Base-by-base conservation (phyloP, 108 stramenopile genomes). In the Schizochytrium sp. region DNA sequence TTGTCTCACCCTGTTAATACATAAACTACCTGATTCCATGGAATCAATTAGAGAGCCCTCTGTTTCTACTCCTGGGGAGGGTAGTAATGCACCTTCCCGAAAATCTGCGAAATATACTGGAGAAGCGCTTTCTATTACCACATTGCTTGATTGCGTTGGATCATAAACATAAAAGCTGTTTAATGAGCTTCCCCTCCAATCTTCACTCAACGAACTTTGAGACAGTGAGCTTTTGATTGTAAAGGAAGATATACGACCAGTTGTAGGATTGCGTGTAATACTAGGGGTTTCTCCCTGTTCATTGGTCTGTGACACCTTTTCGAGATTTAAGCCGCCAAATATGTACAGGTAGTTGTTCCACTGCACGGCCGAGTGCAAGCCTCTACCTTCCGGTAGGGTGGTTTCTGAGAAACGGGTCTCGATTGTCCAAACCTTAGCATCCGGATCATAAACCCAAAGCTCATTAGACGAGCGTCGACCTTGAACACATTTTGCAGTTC, bases 81-180 rank as follows among this genome's bases (percentile, higher is more conserved):
- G 5, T 0, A 83, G 50, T 53, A 49, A 5, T 10, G 4, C 55
- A 53, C 76, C 76, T 10, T 55, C 53, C 8, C 10, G 5, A 2
- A 40, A 47, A 40, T 8, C 10, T 44, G 12, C 64, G 44, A 69
- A 69, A 44, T 38, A 8, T 8, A 83, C 17, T 28, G 49, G 50
- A 13, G 47, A 47, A 53, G 76, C 10, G 3, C 76, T 2, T 49
- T 83, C 3, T 10, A 83, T 53, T n/a, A 49, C 15, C 50, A 40
- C 50, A 13, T 19, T n/a, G 28, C 10, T 5, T 0, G 45, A 12
- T 42, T 83, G 50, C 28, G 53, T 83, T 56, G 76, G 76, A 28
- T 83, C 76, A 55, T 55, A 55, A n/a, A 55, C 76, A 10, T 10
- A 83, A 49, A 83, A 83, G 53, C 55, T 53, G 45, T 46, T 53